A percentile compares a stretch with the other conserved stretches of the same genome.
Conservation (phyloP, 2,329 filamentous ascomycete genomes). For the Sarocladium kiliense region DNA sequence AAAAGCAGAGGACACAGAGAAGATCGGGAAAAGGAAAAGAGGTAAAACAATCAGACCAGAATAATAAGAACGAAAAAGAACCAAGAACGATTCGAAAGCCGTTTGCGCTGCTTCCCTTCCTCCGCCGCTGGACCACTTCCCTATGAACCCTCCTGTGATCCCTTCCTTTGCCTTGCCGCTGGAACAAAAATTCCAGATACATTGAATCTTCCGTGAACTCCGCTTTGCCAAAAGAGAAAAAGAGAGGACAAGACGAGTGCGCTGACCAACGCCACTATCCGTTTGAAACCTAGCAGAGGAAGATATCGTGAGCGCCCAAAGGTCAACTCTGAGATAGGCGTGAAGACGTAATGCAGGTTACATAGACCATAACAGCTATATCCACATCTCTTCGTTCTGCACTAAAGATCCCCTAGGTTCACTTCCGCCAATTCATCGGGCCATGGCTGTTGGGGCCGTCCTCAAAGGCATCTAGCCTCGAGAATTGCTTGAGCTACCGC, state of each 20-base stretch:
- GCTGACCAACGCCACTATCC: neutral
- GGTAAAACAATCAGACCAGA: constrained; percentile 5
- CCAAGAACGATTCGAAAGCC: neutral
- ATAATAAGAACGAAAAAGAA: neutral
- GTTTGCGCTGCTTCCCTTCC: neutral
- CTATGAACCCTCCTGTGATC: neutral
- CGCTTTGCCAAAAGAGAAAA: constrained; percentile 2
- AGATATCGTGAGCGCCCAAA: neutral
- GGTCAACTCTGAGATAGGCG: neutral
- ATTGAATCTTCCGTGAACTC: constrained; percentile 1
- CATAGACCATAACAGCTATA: neutral
- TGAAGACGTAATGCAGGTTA: neutral
- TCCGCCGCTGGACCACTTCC: neutral
- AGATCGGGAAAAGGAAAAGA: neutral
- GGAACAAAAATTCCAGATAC: neutral
- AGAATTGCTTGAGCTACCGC: constrained; percentile 26
- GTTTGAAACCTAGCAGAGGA: neutral
- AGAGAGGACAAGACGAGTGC: neutral
- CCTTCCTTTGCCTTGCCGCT: neutral
- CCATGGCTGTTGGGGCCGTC: neutral
- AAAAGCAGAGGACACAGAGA: neutral
- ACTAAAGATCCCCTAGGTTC: neutral
- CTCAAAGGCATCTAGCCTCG: constrained; percentile 19
- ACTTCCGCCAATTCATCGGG: neutral
- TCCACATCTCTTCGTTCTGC: neutral